Evolutionary conservation across 2,329 filamentous ascomycete species (phyloP), one percentile per base, ranked within the genome.

Genomic region (Parastagonospora avenae): DNA sequence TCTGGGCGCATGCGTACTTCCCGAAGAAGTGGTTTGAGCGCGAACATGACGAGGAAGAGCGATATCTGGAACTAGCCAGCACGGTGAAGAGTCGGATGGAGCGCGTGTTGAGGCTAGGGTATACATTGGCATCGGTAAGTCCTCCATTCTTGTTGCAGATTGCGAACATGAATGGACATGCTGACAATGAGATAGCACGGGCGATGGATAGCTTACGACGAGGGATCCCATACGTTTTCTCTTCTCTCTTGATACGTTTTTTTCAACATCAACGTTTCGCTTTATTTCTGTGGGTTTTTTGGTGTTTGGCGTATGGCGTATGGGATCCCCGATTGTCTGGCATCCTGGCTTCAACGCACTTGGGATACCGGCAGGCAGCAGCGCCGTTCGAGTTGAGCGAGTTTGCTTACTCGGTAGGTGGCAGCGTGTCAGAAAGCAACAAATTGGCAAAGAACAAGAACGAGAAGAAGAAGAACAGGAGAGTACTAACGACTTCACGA

Each of bases 11-110:
- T 2, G 76, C 77, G 9, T 87, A 87, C 48, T 86, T 83, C 46
- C 85, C 86, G 0, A 48, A 70, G 0, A 73, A 77, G 0, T 89
- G 83, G 82, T 90, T 90, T 62, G 77, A 79, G 8, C 79, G 80
- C 1, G 80, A 81, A 50, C 78, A 85, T 4, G 86, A 89, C 24
- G 86, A 89, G n/a, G 85, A 88, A 9, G 86, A 89, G 53, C 82
- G 85, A 36, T 81, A 80, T 12, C 81, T 89, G 39, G 87, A 90
- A 61, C 71, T 82, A 0, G 73, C 84, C 0, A 86, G 83, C 0
- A 86, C 86, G 66, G 77, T 76, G 0, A 79, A 80, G 12, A 75
- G 82, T n/a, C 76, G 87, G 5, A 80, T 79, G 30, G 82, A 85
- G 45, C 77, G 87, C 0, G 80, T 87, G 0, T 64, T 89, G 0